A percentile compares a stretch with the other conserved stretches of the same genome.
Evolutionary conservation across 805 yeast genomes (phyloP).

Genomic region (Wickerhamomyces sydowiorum): DNA sequence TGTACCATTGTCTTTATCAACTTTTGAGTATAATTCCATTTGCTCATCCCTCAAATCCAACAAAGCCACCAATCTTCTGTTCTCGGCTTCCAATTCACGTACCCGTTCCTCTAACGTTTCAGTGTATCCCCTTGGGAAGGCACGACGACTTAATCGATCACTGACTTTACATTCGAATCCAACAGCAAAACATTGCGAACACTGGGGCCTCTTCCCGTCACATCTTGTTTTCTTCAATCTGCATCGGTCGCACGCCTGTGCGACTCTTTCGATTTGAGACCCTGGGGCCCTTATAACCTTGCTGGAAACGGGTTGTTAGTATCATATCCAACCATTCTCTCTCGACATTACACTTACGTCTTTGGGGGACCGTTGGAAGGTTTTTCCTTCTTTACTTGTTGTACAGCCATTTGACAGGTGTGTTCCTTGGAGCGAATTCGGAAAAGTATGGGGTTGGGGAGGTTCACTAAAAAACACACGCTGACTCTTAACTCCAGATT

Average conservation of each 20-base stretch:
- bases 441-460: conserved; percentile 1
- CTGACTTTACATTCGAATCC: conserved; percentile 88
- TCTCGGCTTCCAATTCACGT: conserved; percentile 80
- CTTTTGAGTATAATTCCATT: conserved; percentile 35
- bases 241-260: conserved; percentile 91
- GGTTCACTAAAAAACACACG: background rate
- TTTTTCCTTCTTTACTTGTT: conserved; percentile 2
- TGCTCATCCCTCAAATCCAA: conserved; percentile 62
- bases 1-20: conserved; percentile 2
- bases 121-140: conserved; percentile 89
- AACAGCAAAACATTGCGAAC: conserved; percentile 77
- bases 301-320: background rate
- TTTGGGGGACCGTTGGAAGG: background rate
- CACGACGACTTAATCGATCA: conserved; percentile 77
- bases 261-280: conserved; percentile 58
- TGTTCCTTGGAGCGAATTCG: background rate
- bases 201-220: conserved; percentile 66
- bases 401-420: background rate
- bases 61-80: conserved; percentile 58
- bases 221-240: conserved; percentile 75
- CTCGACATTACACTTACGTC: background rate
- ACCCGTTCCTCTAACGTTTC: conserved; percentile 85
- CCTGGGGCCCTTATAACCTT: conserved; percentile 69
- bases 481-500: background rate
- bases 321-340: background rate